These are phyloP conservation scores for Magnusiomyces ingens DNA, from an alignment of 1,139 yeast species.

Conservation along the genomic window DNA sequence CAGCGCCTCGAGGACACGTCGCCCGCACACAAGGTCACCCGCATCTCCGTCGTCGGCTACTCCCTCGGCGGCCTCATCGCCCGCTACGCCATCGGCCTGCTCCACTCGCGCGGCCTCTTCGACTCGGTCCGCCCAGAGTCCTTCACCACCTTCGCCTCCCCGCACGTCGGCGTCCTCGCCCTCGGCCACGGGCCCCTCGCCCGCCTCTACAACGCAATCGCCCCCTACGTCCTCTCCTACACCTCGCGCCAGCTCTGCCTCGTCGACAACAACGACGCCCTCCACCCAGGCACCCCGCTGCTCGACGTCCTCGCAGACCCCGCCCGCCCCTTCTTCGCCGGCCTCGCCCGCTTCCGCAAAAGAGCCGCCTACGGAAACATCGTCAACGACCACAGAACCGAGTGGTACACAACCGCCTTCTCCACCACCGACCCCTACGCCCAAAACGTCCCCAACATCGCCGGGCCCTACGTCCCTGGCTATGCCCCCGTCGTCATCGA, in stretches of 20 bases:
- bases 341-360: slow-evolving; percentile 46
- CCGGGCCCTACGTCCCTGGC: slow-evolving; percentile 42
- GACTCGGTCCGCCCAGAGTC: slow-evolving; percentile 33
- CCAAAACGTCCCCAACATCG: slow-evolving; percentile 27
- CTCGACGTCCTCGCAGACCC: slow-evolving; percentile 60
- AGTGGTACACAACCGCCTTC: slow-evolving; percentile 77
- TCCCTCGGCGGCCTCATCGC: slow-evolving; percentile 78
- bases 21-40: slow-evolving; percentile 20
- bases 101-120: slow-evolving; percentile 51
- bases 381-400: slow-evolving; percentile 69
- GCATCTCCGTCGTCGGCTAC: slow-evolving; percentile 58
- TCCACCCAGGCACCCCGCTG: slow-evolving; percentile 38
- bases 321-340: slow-evolving; percentile 52
- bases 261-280: slow-evolving; percentile 39
- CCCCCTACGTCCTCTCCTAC: slow-evolving; percentile 57
- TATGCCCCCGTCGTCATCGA: slow-evolving; percentile 45
- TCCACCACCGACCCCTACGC: slow-evolving; percentile 55
- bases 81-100: slow-evolving; percentile 68
- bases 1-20: slow-evolving; percentile 16
- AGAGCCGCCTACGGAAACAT: slow-evolving; percentile 63
- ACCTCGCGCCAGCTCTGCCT: slow-evolving; percentile 70
- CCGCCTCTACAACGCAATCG: slow-evolving; percentile 49
- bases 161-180: slow-evolving; percentile 72
- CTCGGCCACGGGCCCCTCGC: slow-evolving; percentile 48
- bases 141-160: slow-evolving; percentile 71